These are phyloP conservation scores for Endoconidiophora polonica DNA, from an alignment of 2,329 filamentous ascomycete genomes.

Conservation along the genomic window DNA sequence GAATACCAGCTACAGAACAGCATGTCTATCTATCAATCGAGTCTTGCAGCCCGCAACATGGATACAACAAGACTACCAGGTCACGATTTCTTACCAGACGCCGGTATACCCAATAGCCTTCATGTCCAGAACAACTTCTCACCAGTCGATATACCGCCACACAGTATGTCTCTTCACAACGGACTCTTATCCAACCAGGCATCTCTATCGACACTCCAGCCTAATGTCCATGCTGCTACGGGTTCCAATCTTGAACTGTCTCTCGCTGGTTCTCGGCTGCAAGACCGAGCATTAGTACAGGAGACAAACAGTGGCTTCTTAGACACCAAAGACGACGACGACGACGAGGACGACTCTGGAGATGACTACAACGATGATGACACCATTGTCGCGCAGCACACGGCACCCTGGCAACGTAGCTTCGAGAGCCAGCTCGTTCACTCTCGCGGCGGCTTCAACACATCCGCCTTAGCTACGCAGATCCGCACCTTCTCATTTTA, in stretches of 20 bases:
- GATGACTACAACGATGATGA: neutral
- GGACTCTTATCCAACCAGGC: neutral
- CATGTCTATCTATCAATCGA: no score
- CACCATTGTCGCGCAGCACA: slow-evolving; percentile 21
- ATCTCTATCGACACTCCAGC: no score
- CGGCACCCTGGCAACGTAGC: neutral
- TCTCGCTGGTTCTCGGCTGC: no score
- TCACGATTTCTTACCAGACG: no score
- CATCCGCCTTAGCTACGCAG: slow-evolving; percentile 23
- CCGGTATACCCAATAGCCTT: no score
- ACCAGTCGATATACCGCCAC: no score
- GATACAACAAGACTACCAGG: no score
- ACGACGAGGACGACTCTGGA: slow-evolving; percentile 39
- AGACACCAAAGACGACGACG: slow-evolving; percentile 46
- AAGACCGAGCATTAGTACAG: neutral
- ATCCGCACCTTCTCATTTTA: slow-evolving; percentile 34
- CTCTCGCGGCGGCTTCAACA: slow-evolving; percentile 21
- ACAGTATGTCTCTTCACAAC: no score
- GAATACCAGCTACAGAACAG: neutral
- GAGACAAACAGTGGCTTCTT: neutral
- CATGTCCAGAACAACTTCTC: no score
- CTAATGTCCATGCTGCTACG: no score
- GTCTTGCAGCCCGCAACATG: no score
- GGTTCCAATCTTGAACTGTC: no score
- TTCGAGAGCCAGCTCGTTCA: slow-evolving; percentile 2